Evolutionary conservation across 441 rosid genomes (phyloP).

Genomic region (Erodium moschatum): DNA sequence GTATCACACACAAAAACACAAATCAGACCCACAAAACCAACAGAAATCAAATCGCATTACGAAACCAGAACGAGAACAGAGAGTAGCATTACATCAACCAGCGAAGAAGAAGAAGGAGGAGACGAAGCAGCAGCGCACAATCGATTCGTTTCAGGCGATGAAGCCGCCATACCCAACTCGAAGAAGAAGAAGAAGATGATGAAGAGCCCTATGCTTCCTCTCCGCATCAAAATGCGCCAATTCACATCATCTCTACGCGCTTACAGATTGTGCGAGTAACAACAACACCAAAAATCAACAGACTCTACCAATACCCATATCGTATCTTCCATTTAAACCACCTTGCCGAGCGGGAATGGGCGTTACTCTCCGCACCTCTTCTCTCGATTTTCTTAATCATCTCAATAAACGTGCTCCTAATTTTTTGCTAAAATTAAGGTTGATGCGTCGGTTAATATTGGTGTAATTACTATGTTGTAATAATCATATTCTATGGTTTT

Average conservation of each 20-base stretch:
- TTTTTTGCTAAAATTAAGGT: background rate
- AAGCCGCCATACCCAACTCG: constrained; percentile 7
- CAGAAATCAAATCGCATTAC: background rate
- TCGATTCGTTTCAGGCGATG: constrained; percentile 3
- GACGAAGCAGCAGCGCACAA: background rate
- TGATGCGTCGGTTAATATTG: background rate
- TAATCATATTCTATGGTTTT: background rate
- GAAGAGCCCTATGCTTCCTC: background rate
- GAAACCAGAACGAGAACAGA: background rate
- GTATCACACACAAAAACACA: background rate
- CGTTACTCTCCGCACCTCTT: background rate
- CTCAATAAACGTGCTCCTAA: background rate
- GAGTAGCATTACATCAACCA: background rate
- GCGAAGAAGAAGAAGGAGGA: background rate
- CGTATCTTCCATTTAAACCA: background rate
- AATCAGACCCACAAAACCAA: background rate
- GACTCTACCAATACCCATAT: constrained; percentile 1
- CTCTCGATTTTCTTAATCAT: background rate
- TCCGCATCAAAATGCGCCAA: background rate
- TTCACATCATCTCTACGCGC: constrained; percentile 2
- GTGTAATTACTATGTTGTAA: background rate
- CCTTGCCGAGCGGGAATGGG: background rate
- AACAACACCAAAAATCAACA: background rate
- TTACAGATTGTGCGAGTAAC: background rate
- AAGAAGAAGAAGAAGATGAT: constrained; percentile 16